Evolutionary conservation across 2,329 filamentous ascomycete species (phyloP), one percentile per base, ranked within the genome.

Genomic region (Fusarium scirpi): DNA sequence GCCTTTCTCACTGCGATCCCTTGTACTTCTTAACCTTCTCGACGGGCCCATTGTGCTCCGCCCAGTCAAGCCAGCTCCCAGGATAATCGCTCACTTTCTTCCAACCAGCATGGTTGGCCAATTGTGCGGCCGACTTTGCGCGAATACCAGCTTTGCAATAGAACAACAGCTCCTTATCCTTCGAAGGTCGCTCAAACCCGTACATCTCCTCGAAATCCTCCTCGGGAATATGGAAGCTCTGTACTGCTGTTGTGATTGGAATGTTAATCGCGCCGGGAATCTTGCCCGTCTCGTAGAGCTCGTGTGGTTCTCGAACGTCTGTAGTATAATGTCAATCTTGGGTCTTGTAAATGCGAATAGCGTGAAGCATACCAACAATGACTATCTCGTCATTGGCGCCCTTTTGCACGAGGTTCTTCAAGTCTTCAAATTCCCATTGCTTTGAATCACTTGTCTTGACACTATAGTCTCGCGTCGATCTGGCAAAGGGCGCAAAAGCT

Each of bases 141-240:
- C 96, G 86, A 69, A 98, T 93, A 4, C 96, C 96, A 0, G 94
- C 91, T 83, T 94, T 97, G 82, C 96, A 99, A 80, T 97, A 98
- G 76, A 98, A 96, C 6, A 98, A 86, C 16, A 97, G 79, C 70
- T 88, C 84, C 32, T 80, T 78, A 46, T 88, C 84, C 64, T 83
- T 83, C 4, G 76, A 74, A 0, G 85, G 94, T 65, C 93, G 92
- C 63, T 85, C 82, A 76, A 92, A 97, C 6, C 94, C 94, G 80
- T 94, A 94, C 18, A 91, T 83, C 65, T 94, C 92, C 77, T 92
- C 87, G 77, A 98, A 98, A 69, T 97, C 94, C 15, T 93, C 91
- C 1, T 86, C 84, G 0, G 85, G 79, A 10, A 98, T 86, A 79
- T 94, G 91, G 76, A 97, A 90, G 63, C 91, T 91, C 79, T 98